Evolutionary conservation across 1,284 basidiomycete species (phyloP), one percentile per base, ranked within the genome.

Genomic region (Mycosarcoma maydis): DNA sequence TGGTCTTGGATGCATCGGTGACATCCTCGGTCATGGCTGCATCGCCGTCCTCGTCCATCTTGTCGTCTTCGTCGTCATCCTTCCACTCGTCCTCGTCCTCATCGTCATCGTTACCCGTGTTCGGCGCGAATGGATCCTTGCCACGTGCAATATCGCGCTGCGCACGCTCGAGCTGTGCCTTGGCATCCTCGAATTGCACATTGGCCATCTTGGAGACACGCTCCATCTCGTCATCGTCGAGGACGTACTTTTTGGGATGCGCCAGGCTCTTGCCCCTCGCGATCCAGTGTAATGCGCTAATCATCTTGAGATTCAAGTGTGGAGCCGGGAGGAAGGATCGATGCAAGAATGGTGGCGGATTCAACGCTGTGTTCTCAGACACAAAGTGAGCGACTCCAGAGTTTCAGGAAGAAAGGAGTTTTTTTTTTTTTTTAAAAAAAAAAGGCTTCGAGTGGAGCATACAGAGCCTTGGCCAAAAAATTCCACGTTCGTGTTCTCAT

Each of bases 211-310:
- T 87, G 73, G 92, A 92, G 43, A 98, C 92, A 36, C 96, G 89
- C 78, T 91, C 89, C 30, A 98, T 86, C 83, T 98, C 95, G 41
- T 87, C 85, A 76, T 96, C 92, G 81, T 98, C 92, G 37, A 98
- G 87, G 53, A 91, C 87, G 83, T 98, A 98, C 84, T 91, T 93
- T 78, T 85, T 84, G 4, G 96, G 95, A 76, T 94, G 87, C 64
- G 86, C 86, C 2, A 86, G 85, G 17, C 93, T 85, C 22, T 88
- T 87, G 10, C 95, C 94, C 57, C 91, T 87, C 66, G 88, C 89
- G 34, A 98, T 90, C 95, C 95, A 88, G 26, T 83, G 81, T 2
- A 86, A 80, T 41, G 86, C 84, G 24, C 86, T 87, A 68, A 88
- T 87, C 77, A 80, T 79, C 39, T 50, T 49, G 40, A 7, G 17